Conservation (phyloP, 2,329 filamentous ascomycete species). For the Furcasterigmium furcatum region DNA sequence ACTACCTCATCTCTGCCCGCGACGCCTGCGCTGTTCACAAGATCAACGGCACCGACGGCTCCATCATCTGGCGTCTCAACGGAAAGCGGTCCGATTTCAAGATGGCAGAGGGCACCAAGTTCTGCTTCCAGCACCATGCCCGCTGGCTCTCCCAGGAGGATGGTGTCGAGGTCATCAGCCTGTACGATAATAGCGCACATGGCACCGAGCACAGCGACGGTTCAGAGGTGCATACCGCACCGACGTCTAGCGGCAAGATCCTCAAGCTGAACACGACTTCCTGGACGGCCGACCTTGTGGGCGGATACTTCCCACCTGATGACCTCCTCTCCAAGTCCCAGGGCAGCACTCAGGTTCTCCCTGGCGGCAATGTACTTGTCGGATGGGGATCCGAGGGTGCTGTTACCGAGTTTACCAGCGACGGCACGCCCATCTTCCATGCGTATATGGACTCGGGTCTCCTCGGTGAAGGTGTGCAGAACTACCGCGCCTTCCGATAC, state of each 20-base stretch:
- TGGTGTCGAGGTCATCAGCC: conserved; percentile 45
- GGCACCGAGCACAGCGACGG: conserved; percentile 18
- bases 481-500: conserved; percentile 18
- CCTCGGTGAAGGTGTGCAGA: conserved; percentile 15
- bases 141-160: conserved; percentile 31
- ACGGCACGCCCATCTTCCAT: conserved; percentile 15
- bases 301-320: conserved; percentile 9
- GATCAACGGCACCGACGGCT: conserved; percentile 42
- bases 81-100: conserved; percentile 43
- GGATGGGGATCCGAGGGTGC: conserved; percentile 46
- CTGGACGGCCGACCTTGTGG: conserved; percentile 6
- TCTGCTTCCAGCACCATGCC: conserved; percentile 51
- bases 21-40: conserved; percentile 41
- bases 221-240: too few relatives aligned
- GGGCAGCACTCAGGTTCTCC: conserved; percentile 24
- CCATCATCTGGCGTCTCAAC: conserved; percentile 50
- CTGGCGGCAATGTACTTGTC: conserved; percentile 40
- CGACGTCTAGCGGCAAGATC: conserved; percentile 7
- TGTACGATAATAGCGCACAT: conserved; percentile 46
- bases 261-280: conserved; percentile 10
- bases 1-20: conserved; percentile 51
- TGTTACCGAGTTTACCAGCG: conserved; percentile 38
- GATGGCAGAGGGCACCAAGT: conserved; percentile 28
- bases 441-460: conserved; percentile 12
- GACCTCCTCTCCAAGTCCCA: conserved; percentile 10